Conservation (phyloP, 768 basidiomycete genomes). For the Rhizopogon roseolus region DNA sequence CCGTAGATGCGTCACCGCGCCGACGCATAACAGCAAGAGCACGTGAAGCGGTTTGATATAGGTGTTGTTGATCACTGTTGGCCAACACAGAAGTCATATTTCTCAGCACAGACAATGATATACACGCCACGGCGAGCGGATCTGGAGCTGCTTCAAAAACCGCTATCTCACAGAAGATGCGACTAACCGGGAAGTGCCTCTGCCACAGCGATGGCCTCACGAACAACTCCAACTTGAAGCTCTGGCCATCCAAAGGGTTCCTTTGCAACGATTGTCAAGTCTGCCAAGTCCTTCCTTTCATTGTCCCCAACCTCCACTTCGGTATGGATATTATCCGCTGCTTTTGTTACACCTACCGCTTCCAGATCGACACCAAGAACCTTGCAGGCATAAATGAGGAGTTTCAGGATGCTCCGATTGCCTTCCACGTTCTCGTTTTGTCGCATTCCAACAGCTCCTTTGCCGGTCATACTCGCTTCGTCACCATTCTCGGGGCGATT, state of each 20-base stretch:
- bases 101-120: slow-evolving; percentile 84
- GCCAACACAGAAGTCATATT: slow-evolving; percentile 64
- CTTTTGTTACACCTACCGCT: slow-evolving; percentile 50
- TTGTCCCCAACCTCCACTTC: slow-evolving; percentile 18
- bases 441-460: slow-evolving; percentile 64
- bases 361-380: slow-evolving; percentile 81
- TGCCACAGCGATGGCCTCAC: slow-evolving; percentile 88
- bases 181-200: slow-evolving; percentile 83
- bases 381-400: slow-evolving; percentile 72
- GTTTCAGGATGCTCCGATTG: slow-evolving; percentile 72
- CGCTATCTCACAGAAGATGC: slow-evolving; percentile 3
- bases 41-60: slow-evolving; percentile 67
- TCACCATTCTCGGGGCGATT: slow-evolving; percentile 37
- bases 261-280: slow-evolving; percentile 26
- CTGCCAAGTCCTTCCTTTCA: slow-evolving; percentile 29
- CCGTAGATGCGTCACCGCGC: slow-evolving; percentile 62
- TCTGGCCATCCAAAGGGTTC: slow-evolving; percentile 90
- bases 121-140: slow-evolving; percentile 78
- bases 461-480: slow-evolving; percentile 16
- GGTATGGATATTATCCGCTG: slow-evolving; percentile 4
- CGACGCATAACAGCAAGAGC: slow-evolving; percentile 72
- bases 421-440: slow-evolving; percentile 72
- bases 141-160: slow-evolving; percentile 41
- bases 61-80: slow-evolving; percentile 73
- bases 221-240: slow-evolving; percentile 87